Evolutionary conservation across 257 asterid genomes (phyloP).

Genomic region (Petrea volubilis): DNA sequence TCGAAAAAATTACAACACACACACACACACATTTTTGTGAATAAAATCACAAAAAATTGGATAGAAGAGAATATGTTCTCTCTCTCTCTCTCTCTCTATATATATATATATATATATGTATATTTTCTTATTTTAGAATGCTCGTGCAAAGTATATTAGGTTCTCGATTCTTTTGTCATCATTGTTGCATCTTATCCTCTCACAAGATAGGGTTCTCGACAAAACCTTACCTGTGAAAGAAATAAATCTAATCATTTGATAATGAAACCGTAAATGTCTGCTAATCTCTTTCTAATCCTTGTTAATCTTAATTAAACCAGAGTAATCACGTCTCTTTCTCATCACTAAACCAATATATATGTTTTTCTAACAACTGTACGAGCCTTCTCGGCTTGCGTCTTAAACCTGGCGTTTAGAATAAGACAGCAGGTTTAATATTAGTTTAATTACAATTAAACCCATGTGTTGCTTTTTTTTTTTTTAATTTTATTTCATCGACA

Average conservation of each 20-base stretch:
- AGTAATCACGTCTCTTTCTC: constrained; percentile 3
- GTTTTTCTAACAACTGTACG: neutral
- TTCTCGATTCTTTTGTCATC: neutral
- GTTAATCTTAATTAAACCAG: neutral
- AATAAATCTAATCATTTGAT: neutral
- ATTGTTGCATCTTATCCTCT: neutral
- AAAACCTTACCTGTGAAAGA: neutral
- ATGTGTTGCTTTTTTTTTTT: too few species aligned
- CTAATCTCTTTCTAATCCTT: neutral
- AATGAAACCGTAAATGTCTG: neutral
- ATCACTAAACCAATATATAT: constrained; percentile 8
- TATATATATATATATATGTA: too few species aligned
- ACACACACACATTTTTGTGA: too few species aligned
- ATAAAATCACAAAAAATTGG: too few species aligned
- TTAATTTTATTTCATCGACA: neutral
- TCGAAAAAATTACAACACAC: too few species aligned
- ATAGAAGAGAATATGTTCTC: too few species aligned
- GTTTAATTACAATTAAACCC: neutral
- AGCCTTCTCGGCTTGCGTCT: neutral
- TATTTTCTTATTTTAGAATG: too few species aligned
- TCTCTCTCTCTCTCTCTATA: too few species aligned
- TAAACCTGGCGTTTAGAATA: neutral
- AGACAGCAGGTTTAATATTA: neutral
- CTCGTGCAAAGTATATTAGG: too few species aligned
- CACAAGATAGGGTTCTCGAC: neutral